These are phyloP conservation scores for Trypethelium eluteriae DNA, from an alignment of 495 filamentous ascomycete genomes.

Conservation along the genomic window DNA sequence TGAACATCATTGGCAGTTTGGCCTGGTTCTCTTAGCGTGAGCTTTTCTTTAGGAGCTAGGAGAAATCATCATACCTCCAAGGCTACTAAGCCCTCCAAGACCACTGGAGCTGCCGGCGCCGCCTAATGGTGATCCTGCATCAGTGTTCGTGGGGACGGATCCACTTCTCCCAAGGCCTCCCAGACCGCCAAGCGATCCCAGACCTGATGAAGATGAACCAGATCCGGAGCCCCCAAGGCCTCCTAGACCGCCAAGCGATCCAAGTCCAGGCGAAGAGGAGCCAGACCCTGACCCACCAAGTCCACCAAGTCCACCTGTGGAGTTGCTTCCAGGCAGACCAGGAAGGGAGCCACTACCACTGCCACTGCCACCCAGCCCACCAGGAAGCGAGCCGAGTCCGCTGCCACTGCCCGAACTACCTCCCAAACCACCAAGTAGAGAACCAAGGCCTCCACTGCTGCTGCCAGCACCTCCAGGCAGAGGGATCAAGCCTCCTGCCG, in stretches of 20 bases:
- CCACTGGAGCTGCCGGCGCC: not conserved
- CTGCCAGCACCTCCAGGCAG: not conserved
- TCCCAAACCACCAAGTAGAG: not conserved
- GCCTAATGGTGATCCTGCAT: not conserved
- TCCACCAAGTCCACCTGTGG: not conserved
- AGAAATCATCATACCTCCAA: no score
- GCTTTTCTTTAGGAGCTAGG: not conserved
- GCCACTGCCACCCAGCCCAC: not conserved
- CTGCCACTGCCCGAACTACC: not conserved
- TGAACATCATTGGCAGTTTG: slow-evolving; percentile 3
- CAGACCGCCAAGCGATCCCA: not conserved
- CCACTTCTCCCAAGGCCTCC: not conserved
- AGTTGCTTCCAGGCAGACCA: not conserved
- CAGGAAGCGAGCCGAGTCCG: not conserved
- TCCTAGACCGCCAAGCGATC: not conserved
- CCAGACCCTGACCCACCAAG: not conserved
- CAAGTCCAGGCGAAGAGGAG: not conserved
- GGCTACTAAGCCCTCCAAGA: not conserved
- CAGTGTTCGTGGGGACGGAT: not conserved
- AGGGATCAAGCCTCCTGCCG: not conserved
- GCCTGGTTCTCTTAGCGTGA: not conserved
- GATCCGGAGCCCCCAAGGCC: not conserved
- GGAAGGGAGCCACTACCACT: not conserved
- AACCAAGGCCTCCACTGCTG: not conserved
- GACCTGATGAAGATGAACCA: not conserved